A percentile compares a stretch with the other conserved stretches of the same genome.
Evolutionary conservation across 768 basidiomycete genomes (phyloP).

Genomic region (Saitozyma podzolica): DNA sequence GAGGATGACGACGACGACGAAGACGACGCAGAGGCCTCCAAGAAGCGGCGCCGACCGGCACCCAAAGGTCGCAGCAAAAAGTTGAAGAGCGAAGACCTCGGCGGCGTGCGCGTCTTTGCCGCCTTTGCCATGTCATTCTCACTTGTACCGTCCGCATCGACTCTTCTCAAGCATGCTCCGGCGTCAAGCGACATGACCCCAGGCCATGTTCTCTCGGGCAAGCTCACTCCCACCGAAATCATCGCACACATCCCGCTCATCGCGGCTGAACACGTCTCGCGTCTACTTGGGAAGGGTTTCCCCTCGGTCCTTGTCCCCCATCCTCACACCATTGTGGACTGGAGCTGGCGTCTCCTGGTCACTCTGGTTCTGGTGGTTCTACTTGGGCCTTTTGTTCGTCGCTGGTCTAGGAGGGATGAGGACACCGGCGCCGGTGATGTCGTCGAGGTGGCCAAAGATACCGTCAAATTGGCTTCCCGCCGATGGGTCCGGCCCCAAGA

Average conservation of each 20-base stretch:
- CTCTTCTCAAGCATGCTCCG: constrained; percentile 16
- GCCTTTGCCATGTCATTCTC: constrained; percentile 46
- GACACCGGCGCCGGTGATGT: constrained; percentile 11
- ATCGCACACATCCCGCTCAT: constrained; percentile 38
- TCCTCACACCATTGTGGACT: constrained; percentile 39
- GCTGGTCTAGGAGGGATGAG: constrained; percentile 15
- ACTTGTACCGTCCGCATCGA: constrained; percentile 40
- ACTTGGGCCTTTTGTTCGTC: constrained; percentile 30
- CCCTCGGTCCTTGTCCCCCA: constrained; percentile 27
- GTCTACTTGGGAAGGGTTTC: constrained; percentile 29
- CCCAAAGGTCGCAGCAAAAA: constrained; percentile 14
- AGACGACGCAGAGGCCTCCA: constrained; percentile 30
- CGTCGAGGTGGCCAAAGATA: constrained; percentile 19
- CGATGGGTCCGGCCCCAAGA: constrained; percentile 6
- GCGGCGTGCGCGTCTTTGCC: constrained; percentile 35
- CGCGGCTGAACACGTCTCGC: constrained; percentile 40
- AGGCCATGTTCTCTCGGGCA: constrained; percentile 17
- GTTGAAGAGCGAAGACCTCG: constrained; percentile 6
- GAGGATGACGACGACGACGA: constrained; percentile 26
- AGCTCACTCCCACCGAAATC: constrained; percentile 29
- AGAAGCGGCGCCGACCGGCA: constrained; percentile 26
- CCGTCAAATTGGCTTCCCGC: constrained; percentile 6
- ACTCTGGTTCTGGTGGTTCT: constrained; percentile 32
- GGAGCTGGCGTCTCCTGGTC: constrained; percentile 42
- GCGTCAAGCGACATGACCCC: constrained; percentile 13